Evolutionary conservation across 2,329 filamentous ascomycete species (phyloP).

Genomic region (Onygenales sp.): DNA sequence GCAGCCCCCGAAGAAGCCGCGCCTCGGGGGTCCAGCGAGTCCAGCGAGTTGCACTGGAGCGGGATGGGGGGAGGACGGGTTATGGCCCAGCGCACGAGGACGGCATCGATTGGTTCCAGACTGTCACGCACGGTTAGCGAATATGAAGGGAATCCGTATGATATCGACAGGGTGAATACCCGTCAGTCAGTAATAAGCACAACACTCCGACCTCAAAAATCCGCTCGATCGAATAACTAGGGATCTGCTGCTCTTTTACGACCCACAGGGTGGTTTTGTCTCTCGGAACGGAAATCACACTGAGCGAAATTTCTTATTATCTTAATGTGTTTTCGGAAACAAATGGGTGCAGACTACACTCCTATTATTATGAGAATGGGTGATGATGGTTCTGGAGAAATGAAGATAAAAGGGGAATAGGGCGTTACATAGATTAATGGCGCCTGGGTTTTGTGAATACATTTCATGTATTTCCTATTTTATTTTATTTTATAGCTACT

Average conservation of each 20-base stretch:
- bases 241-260: no score
- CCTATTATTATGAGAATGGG: no score
- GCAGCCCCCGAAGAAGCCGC: background rate
- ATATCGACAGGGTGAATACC: conserved; percentile 36
- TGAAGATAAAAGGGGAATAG: no score
- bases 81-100: background rate
- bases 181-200: conserved; percentile 2
- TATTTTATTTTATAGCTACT: no score
- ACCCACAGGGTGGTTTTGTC: no score
- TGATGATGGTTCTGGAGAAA: no score
- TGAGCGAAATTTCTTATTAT: no score
- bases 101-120: background rate
- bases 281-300: no score
- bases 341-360: no score
- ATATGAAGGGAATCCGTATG: conserved; percentile 37
- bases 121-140: conserved; percentile 8
- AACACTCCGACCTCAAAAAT: background rate
- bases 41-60: background rate
- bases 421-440: no score
- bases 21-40: background rate
- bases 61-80: background rate
- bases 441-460: no score
- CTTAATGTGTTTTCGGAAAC: background rate
- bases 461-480: no score
- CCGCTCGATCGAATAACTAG: background rate